Base-by-base conservation (phyloP, 192 early-diverging fungal genomes). In the Haplosporangium gracile region DNA sequence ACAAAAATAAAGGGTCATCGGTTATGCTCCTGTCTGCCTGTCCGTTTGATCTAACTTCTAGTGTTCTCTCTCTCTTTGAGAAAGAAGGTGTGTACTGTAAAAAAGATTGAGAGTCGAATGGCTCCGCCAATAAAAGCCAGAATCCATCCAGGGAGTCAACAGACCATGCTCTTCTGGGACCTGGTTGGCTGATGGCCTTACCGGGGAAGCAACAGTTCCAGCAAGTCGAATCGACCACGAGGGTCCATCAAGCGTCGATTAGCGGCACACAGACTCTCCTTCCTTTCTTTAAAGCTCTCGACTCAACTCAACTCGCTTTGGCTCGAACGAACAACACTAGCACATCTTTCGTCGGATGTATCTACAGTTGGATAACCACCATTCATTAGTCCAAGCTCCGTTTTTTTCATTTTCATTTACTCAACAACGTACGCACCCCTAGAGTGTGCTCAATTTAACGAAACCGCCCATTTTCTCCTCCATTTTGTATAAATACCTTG, bases 401-500 rank as follows among this genome's bases (percentile, higher is more conserved):
- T 51, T 51, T 22, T 51, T 22, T 18, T 51, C 16, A 15, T 45
- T 45, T 45, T 45, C 13, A 15, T 45, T 45, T 45, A 45, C 43
- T 45, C 43, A 15, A 13, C 43, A 45, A 43, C 43, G 11, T 45
- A 45, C 43, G 15, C 49, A 51, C 49, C 49, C 49, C 49, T 51
- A 22, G 43, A 45, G 10, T 10, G 7, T 45, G 10, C 10, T 45
- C 43, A 45, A 15, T 15, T 13, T 1, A 45, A 45, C 10, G 43
- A 20, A 51, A 51, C 49, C 49, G 5, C 10, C 16, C 24, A 10
- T 26, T 18, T 22, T 60, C n/a, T 5, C 55, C 6, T 9, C 29
- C 60, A n/a, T 65, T 65, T 65, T 32, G 3, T 65, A 65, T 65
- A 65, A 65, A 65, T 65, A 65, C 60, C 60, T 65, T 32, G n/a